phyloP scores from a whole-genome alignment of 345 rosid genomes.

The Gynandropsis gynandra region DNA sequence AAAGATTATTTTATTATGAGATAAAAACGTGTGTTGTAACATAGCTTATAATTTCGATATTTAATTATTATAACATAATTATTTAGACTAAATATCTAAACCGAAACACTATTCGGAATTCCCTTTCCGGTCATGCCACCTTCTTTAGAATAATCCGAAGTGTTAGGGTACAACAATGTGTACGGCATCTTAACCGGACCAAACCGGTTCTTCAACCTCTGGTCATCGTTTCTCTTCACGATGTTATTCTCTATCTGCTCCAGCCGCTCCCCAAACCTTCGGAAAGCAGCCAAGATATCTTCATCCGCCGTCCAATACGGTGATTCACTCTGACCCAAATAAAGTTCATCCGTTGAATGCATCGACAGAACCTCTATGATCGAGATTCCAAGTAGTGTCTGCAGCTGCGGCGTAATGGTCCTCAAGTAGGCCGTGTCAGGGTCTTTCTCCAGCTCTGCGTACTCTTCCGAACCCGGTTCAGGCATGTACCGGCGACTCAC shows the following conservation, averaged over 20 bases:
- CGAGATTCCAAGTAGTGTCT: slow-evolving; percentile 79
- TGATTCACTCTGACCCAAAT: slow-evolving; percentile 77
- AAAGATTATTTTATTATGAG: no score
- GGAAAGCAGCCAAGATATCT: slow-evolving; percentile 61
- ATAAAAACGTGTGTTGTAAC: no score
- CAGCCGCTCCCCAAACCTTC: slow-evolving; percentile 47
- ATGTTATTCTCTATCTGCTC: slow-evolving; percentile 51
- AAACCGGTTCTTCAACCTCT: slow-evolving; percentile 53
- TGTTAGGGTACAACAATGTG: slow-evolving; percentile 67
- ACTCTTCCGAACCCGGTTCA: slow-evolving; percentile 65
- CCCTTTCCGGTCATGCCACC: slow-evolving; percentile 84
- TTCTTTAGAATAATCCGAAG: slow-evolving; percentile 46
- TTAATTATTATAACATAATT: no score
- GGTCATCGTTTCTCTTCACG: slow-evolving; percentile 45
- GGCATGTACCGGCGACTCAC: slow-evolving; percentile 92
- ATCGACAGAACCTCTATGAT: slow-evolving; percentile 73
- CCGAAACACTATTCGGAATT: slow-evolving; percentile 86
- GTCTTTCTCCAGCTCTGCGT: slow-evolving; percentile 43
- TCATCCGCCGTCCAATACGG: slow-evolving; percentile 65
- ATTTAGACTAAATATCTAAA: slow-evolving; percentile 36
- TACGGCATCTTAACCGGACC: slow-evolving; percentile 84
- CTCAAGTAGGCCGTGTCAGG: slow-evolving; percentile 58
- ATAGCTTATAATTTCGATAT: no score
- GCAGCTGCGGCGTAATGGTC: slow-evolving; percentile 85
- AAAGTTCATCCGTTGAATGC: slow-evolving; percentile 79